A percentile compares a stretch with the other conserved stretches of the same genome.
Evolutionary conservation across 2,329 filamentous ascomycete species (phyloP).

Genomic region (Clonostachys rhizophaga): DNA sequence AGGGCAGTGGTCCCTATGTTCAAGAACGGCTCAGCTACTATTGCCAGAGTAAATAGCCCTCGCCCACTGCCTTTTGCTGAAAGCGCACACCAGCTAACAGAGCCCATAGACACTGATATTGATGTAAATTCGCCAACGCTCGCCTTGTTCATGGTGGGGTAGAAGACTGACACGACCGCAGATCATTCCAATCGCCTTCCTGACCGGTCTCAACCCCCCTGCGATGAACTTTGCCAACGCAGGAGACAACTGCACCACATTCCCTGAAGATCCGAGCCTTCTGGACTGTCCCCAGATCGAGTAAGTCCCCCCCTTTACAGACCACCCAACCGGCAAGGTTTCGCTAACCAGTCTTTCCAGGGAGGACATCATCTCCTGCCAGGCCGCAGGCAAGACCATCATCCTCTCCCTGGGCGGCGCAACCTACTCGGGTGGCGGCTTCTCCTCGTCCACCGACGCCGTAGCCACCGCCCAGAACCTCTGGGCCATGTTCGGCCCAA

Average conservation of each 20-base stretch:
- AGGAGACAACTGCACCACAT: conserved; percentile 55
- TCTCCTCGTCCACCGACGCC: conserved; percentile 46
- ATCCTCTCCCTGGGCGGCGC: conserved; percentile 68
- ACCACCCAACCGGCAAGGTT: background rate
- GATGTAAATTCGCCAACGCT: conserved; percentile 26
- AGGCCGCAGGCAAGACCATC: conserved; percentile 62
- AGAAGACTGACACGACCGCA: background rate
- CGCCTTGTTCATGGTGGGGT: conserved; percentile 17
- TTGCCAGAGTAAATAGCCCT: conserved; percentile 44
- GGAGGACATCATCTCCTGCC: conserved; percentile 54
- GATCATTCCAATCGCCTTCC: conserved; percentile 61
- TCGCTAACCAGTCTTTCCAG: conserved; percentile 13
- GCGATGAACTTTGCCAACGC: conserved; percentile 62
- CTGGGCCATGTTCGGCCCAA: conserved; percentile 68
- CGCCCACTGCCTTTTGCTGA: background rate
- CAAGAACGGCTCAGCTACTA: conserved; percentile 55
- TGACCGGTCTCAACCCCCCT: conserved; percentile 50
- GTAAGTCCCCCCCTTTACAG: conserved; percentile 29
- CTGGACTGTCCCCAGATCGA: conserved; percentile 61
- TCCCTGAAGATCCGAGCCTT: conserved; percentile 47
- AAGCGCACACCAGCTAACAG: background rate
- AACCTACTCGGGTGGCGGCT: conserved; percentile 66
- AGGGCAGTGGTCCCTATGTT: conserved; percentile 31
- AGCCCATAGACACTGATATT: conserved; percentile 32
- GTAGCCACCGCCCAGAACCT: conserved; percentile 53